Conservation (phyloP, 1,284 basidiomycete species). For the Ustilago vetiveriae region DNA sequence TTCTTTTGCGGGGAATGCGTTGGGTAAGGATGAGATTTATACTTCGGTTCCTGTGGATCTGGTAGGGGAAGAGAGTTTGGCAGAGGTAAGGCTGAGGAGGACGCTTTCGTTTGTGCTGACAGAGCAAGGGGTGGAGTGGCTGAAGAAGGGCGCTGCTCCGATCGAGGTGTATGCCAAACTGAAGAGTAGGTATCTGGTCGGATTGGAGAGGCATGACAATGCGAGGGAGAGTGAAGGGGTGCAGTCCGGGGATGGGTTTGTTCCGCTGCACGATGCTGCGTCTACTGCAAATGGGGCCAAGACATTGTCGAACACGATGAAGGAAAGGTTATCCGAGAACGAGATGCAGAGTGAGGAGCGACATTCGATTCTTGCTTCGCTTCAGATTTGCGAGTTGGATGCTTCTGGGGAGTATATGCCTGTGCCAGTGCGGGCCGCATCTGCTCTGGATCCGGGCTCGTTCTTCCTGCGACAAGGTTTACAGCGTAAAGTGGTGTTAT, state of each 20-base stretch:
- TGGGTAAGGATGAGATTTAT: slow-evolving; percentile 52
- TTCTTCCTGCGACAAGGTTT: slow-evolving; percentile 92
- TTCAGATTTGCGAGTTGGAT: slow-evolving; percentile 87
- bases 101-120: slow-evolving; percentile 57
- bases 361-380: slow-evolving; percentile 86
- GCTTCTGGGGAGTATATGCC: slow-evolving; percentile 84
- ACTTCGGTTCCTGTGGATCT: slow-evolving; percentile 53
- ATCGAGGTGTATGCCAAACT: slow-evolving; percentile 57
- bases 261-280: slow-evolving; percentile 23
- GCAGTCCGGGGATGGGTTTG: slow-evolving; percentile 6
- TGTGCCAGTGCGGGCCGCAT: slow-evolving; percentile 81
- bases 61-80: slow-evolving; percentile 22
- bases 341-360: slow-evolving; percentile 88
- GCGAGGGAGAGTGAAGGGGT: slow-evolving; percentile 25
- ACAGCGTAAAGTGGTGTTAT: slow-evolving; percentile 82
- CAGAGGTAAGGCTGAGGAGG: slow-evolving; percentile 47
- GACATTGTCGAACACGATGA: slow-evolving; percentile 33
- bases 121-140: slow-evolving; percentile 39
- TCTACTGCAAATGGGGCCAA: background rate
- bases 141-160: slow-evolving; percentile 36
- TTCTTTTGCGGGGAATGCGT: slow-evolving; percentile 48
- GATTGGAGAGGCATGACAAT: slow-evolving; percentile 47
- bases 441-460: slow-evolving; percentile 82
- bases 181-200: slow-evolving; percentile 29
- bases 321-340: slow-evolving; percentile 75